Base-by-base conservation (phyloP, 192 early-diverging fungal species). In the Thamnidium elegans region DNA sequence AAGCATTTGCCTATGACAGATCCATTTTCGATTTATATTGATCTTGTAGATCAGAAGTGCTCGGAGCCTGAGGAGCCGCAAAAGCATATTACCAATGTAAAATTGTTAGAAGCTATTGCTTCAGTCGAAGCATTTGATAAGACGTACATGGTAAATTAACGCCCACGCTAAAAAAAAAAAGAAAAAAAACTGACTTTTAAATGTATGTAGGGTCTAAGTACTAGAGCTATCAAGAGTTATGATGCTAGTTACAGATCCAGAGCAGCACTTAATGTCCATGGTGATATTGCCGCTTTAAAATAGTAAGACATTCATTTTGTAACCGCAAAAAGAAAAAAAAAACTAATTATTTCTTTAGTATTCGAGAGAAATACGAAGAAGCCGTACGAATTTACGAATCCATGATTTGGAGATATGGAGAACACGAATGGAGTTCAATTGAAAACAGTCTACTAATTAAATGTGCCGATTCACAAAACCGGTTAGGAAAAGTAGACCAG, bases 261-360 rank as follows among this genome's bases (percentile, higher is more conserved):
- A 55, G 87, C 89, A 4, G 79, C 83, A 2, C 59, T 84, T 23
- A 76, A 86, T 30, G 54, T 93, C 19, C 89, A 88, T 52, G 82
- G 86, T 1, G 93, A 94, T 68, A 83, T 94, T 46, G 92, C 91
- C 2, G 72, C 82, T 5, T 71, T 94, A 7, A 80, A 88, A 72
- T 93, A 84, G 91, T 92, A 84, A 72, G 86, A 68, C 32, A 5
- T 8, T 3, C 11, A 1, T 19, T 46, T 23, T 11, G 13, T 26
- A 46, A 39, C 20, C 17, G 51, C 10, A 30, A 58, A n/a, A 23
- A 23, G n/a, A 20, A 32, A 3, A 30, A 17, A 48, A 8, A 34
- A 10, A 26, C 13, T 34, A 7, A 52, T 45, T 19, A 36, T 11
- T 58, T 7, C 20, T 5, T 39, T 66, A 86, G 85, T 66, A 54